Evolutionary conservation across 768 basidiomycete genomes (phyloP).

Genomic region (Leccinum barrowsii): DNA sequence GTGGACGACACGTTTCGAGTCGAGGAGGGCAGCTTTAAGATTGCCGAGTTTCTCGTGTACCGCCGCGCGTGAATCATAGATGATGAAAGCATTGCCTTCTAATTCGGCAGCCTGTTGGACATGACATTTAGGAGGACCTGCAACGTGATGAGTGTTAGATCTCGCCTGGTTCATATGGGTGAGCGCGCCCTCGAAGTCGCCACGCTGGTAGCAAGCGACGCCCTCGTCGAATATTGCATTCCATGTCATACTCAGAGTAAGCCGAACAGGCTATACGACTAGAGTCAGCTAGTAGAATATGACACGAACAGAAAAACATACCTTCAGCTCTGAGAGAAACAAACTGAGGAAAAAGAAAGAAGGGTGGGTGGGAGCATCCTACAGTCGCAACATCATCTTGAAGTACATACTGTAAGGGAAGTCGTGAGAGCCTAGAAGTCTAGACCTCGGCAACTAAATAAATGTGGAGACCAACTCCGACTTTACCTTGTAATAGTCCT

Average conservation of each 20-base stretch:
- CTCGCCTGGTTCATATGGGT: constrained; percentile 45
- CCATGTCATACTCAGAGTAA: constrained; percentile 39
- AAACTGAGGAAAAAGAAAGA: neutral
- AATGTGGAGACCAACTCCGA: neutral
- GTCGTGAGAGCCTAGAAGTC: neutral
- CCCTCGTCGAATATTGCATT: constrained; percentile 42
- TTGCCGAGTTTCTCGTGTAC: constrained; percentile 61
- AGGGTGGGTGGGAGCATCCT: neutral
- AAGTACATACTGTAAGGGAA: neutral
- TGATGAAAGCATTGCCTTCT: constrained; percentile 41
- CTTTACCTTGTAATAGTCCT: neutral
- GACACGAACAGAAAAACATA: neutral
- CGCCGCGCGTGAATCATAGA: constrained; percentile 77
- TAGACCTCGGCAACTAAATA: neutral
- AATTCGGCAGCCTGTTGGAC: constrained; percentile 46
- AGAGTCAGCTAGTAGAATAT: neutral
- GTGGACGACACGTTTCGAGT: constrained; percentile 68
- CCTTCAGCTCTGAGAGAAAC: neutral
- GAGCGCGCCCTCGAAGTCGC: constrained; percentile 46
- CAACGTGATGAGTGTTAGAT: neutral
- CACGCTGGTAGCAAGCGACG: constrained; percentile 38
- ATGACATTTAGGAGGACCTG: neutral
- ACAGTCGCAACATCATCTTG: neutral
- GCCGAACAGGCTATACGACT: neutral
- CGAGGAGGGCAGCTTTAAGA: constrained; percentile 61